A percentile compares a stretch with the other conserved stretches of the same genome.
phyloP scores from a whole-genome alignment of 306 rosid species.

The Hippophae tibetana region DNA sequence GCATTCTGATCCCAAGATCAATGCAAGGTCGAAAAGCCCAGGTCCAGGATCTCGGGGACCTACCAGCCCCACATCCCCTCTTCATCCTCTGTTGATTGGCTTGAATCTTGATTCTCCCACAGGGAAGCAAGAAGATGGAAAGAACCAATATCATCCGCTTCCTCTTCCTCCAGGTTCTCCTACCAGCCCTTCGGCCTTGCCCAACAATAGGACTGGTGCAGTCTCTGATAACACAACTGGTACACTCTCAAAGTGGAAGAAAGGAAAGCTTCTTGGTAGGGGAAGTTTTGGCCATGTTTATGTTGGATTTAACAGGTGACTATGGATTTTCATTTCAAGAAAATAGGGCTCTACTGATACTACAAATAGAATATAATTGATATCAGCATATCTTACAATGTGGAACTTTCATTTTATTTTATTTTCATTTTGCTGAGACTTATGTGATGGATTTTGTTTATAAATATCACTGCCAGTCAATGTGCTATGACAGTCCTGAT shows the following conservation, averaged over 20 bases:
- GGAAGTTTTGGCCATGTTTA: conserved; percentile 97
- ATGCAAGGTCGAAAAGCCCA: conserved; percentile 59
- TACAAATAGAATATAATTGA: too few species aligned
- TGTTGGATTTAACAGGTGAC: conserved; percentile 81
- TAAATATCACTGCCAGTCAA: too few species aligned
- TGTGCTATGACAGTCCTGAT: too few species aligned
- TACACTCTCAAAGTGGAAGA: conserved; percentile 66
- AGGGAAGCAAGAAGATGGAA: conserved; percentile 68
- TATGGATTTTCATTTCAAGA: neutral
- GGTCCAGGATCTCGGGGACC: conserved; percentile 78
- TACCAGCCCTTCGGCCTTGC: conserved; percentile 55
- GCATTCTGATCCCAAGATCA: conserved; percentile 44
- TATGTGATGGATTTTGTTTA: too few species aligned
- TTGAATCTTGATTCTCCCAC: conserved; percentile 62
- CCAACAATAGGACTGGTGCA: conserved; percentile 27
- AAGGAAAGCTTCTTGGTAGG: conserved; percentile 90
- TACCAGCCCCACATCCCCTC: conserved; percentile 90
- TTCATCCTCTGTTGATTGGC: conserved; percentile 44
- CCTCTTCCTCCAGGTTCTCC: conserved; percentile 98
- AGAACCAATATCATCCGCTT: conserved; percentile 63
- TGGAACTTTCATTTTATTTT: too few species aligned
- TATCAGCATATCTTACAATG: too few species aligned
- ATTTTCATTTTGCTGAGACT: too few species aligned
- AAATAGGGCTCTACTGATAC: too few species aligned
- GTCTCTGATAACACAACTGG: conserved; percentile 25